Percentiles rank a stretch among this genome's conserved stretches.
These are phyloP conservation scores for Dendrobium catenatum DNA, from an alignment of 106 monocot species.

Conservation along the genomic window DNA sequence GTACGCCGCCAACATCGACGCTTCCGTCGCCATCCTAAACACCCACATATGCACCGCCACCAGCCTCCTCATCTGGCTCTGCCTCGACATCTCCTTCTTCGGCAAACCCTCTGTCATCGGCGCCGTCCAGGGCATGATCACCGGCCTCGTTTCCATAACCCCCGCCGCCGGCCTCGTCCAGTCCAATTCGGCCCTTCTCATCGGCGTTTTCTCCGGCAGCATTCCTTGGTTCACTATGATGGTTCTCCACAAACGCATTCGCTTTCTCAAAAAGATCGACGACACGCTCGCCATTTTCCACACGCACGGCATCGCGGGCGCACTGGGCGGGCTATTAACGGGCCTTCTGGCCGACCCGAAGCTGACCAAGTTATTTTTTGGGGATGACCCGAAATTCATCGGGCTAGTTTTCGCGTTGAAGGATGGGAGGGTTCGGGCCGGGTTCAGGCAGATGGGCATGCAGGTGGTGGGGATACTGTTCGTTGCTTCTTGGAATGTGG, in stretches of 20 bases:
- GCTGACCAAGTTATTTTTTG: slow-evolving; percentile 10
- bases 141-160: slow-evolving; percentile 22
- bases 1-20: slow-evolving; percentile 28
- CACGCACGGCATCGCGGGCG: slow-evolving; percentile 15
- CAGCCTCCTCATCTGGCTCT: slow-evolving; percentile 26
- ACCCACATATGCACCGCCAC: slow-evolving; percentile 32
- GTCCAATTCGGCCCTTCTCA: slow-evolving; percentile 2
- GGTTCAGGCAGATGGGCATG: slow-evolving; percentile 15
- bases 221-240: slow-evolving; percentile 19
- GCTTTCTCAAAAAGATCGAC: slow-evolving; percentile 12
- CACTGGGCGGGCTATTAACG: slow-evolving; percentile 10
- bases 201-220: slow-evolving; percentile 16
- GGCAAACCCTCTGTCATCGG: slow-evolving; percentile 33
- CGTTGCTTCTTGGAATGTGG: background rate
- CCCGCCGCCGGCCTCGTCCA: slow-evolving; percentile 27
- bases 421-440: background rate
- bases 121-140: slow-evolving; percentile 26
- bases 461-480: slow-evolving; percentile 11
- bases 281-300: slow-evolving; percentile 19
- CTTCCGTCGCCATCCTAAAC: slow-evolving; percentile 27
- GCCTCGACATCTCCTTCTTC: slow-evolving; percentile 36
- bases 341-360: slow-evolving; percentile 12
- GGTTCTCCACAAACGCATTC: slow-evolving; percentile 16
- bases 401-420: slow-evolving; percentile 5
- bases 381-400: slow-evolving; percentile 13